Evolutionary conservation across 768 basidiomycete species (phyloP), one percentile per base, ranked within the genome.

Genomic region (Podaxis sp.): DNA sequence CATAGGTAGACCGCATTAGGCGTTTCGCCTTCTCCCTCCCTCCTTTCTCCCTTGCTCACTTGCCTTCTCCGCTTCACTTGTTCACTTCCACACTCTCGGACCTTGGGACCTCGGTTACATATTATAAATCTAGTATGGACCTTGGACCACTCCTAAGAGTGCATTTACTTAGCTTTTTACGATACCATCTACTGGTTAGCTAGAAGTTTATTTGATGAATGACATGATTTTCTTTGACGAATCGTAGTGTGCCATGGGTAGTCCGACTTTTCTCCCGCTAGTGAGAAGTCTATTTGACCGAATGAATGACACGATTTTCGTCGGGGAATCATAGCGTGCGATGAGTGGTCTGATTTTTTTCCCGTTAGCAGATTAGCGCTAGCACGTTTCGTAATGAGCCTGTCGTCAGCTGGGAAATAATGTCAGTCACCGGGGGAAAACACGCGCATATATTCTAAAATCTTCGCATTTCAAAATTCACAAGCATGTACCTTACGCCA

Each of bases 1-100:
- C 46, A 27, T 46, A 29, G n/a, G 41, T 59, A 50, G 57, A 59
- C 38, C 51, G 59, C 59, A 60, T 41, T 41, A 60, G 51, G 59
- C 40, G 50, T 60, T 51, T 41, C 19, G 22, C 19, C 25, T 9
- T 24, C 12, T 41, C 37, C n/a, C 8, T 29, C 25, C 51, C 19
- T 22, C 9, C 24, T 50, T 38, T 17, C 24, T 6, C 15, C 9
- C 13, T 41, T 22, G 22, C 24, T 25, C 22, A 19, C 25, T 22
- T n/a, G 5, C 12, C 4, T 27, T 50, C 49, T 24, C 24, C 24
- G 12, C 49, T 43, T 43, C 13, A 19, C 41, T 15, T 19, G 41
- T 19, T 43, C 41, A n/a, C 41, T 19, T 19, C 3, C 41, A 43
- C n/a, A n/a, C 24, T 22, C 19, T 22, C 19, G 29, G 24, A 41